Evolutionary conservation across 306 rosid species (phyloP), one percentile per base, ranked within the genome.

Genomic region (Cicer cuneatum): DNA sequence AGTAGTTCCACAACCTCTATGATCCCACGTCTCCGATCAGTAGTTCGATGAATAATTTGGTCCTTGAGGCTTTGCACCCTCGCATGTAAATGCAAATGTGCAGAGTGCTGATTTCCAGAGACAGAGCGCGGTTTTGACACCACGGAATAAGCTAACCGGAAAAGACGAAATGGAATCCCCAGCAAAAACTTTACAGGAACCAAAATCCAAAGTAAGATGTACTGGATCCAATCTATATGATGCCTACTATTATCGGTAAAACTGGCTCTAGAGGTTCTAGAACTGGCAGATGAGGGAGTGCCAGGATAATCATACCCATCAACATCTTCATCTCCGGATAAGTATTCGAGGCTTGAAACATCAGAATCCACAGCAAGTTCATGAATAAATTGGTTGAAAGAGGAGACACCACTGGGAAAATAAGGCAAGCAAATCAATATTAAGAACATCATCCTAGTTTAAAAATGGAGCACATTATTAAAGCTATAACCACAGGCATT

Each of bases 21-120:
- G 57, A 93, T 85, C 76, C 98, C 98, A 29, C 98, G 94, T 48
- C 98, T 93, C 84, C 91, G 82, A 76, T 93, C 98, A 49, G 96
- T 89, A 59, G 94, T 38, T 38, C 88, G 86, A 77, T 89, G 90
- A 74, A 91, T 84, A 70, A 91, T 72, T 18, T 93, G 90, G 69
- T 91, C 96, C 86, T 79, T 93, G 60, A 89, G 84, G 75, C 62
- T 84, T 72, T 80, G 93, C 70, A 82, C 62, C 46, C 78, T 91
- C 75, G 39, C 85, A 66, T 81, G 10, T 71, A 89, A 51, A 56
- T 29, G 78, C 16, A 79, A 77, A 37, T 33, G 82, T 2, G 72
- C 14, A 72, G 71, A 56, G 7, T 5, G 87, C 43, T 64, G 75
- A 59, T 77, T 51, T 71, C 80, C 83, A 57, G 86, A 53, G n/a